Conservation (phyloP, 106 monocot species). For the Narthecium ossifragum region DNA sequence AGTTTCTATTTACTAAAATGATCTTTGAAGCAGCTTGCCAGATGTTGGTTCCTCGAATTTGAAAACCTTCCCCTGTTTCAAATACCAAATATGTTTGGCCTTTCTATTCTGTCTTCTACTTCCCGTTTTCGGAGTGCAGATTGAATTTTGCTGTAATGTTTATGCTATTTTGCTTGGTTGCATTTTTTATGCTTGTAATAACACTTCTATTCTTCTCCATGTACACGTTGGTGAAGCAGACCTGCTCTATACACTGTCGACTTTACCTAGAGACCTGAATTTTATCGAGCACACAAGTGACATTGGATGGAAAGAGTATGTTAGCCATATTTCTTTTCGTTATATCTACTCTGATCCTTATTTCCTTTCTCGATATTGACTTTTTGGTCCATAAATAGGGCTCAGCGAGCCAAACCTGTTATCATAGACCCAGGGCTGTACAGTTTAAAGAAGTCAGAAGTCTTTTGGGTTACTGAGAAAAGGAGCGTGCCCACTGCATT, state of each 20-base stretch:
- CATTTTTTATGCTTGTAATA: background rate
- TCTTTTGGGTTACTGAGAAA: constrained; percentile 61
- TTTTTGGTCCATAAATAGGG: constrained; percentile 18
- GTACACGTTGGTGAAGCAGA: constrained; percentile 32
- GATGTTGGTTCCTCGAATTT: too few relatives aligned
- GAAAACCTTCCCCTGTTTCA: too few relatives aligned
- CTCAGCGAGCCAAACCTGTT: constrained; percentile 60
- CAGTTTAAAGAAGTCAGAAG: constrained; percentile 53
- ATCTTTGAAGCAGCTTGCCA: too few relatives aligned
- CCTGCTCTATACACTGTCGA: constrained; percentile 42
- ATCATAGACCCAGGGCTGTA: constrained; percentile 70
- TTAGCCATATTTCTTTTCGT: background rate
- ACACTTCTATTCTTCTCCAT: too few relatives aligned
- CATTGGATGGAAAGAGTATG: constrained; percentile 64
- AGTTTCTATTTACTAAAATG: too few relatives aligned
- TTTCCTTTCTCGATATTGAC: background rate
- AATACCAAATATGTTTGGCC: too few relatives aligned
- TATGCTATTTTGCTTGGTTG: background rate
- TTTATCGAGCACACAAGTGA: constrained; percentile 72
- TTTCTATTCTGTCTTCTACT: too few relatives aligned
- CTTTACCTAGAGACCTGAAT: constrained; percentile 50
- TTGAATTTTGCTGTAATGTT: background rate
- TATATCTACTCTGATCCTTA: background rate
- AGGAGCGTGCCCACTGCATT: constrained; percentile 62
- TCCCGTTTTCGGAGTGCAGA: too few relatives aligned